Conservation (phyloP, 176 grass and related monocot species). For the Tuctoria greenei region DNA sequence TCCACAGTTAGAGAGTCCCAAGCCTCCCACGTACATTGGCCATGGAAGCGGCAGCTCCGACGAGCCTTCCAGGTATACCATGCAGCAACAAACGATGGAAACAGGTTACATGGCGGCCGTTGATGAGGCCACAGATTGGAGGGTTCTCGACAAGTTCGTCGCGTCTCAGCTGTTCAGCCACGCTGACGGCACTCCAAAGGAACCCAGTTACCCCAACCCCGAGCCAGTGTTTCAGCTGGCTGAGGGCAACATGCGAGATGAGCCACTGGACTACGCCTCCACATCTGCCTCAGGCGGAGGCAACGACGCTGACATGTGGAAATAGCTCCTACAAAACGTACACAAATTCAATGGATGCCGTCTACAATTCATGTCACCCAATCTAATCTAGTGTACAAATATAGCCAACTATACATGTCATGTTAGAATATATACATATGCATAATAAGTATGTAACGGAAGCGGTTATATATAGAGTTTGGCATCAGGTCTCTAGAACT, state of each 20-base stretch:
- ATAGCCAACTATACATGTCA: constrained; percentile 33
- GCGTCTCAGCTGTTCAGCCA: constrained; percentile 85
- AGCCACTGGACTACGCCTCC: constrained; percentile 55
- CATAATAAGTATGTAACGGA: constrained; percentile 52
- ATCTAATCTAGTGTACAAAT: constrained; percentile 61
- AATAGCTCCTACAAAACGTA: constrained; percentile 39
- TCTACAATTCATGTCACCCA: constrained; percentile 30
- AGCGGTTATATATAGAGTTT: constrained; percentile 58
- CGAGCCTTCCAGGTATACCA: constrained; percentile 28
- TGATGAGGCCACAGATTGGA: constrained; percentile 66
- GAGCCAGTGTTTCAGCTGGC: constrained; percentile 30
- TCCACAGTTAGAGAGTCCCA: constrained; percentile 70
- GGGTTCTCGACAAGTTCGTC: constrained; percentile 80
- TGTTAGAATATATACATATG: constrained; percentile 15
- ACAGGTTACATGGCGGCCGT: constrained; percentile 25
- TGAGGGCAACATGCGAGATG: constrained; percentile 41
- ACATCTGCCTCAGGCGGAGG: constrained; percentile 50
- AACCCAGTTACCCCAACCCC: constrained; percentile 39
- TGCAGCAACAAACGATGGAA: background rate
- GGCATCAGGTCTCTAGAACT: constrained; percentile 33
- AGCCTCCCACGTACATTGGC: constrained; percentile 41
- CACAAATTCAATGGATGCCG: constrained; percentile 23
- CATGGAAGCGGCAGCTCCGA: constrained; percentile 37
- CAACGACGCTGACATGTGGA: constrained; percentile 50
- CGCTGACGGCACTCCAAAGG: constrained; percentile 40